Conservation (phyloP, 2,329 filamentous ascomycete genomes). For the Fusarium metavorans region DNA sequence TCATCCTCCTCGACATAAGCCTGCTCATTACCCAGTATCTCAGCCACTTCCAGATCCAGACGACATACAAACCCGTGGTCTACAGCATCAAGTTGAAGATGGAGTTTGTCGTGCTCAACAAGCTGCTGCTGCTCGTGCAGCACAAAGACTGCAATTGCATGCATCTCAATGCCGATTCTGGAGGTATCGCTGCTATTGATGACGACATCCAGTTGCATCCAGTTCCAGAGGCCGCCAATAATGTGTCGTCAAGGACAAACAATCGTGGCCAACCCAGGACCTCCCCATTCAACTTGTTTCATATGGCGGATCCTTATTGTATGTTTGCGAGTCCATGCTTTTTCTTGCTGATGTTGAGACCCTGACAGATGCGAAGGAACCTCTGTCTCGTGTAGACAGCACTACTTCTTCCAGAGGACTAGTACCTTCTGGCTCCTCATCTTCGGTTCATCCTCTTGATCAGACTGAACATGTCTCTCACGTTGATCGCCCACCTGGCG, state of each 20-base stretch:
- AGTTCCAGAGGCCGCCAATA: background rate
- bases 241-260: background rate
- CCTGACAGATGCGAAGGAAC: background rate
- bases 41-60: conserved; percentile 34
- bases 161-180: conserved; percentile 20
- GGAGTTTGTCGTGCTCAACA: conserved; percentile 36
- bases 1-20: conserved; percentile 33
- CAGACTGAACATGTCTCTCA: background rate
- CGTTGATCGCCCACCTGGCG: background rate
- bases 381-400: background rate
- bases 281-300: background rate
- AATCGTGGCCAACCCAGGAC: background rate
- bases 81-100: conserved; percentile 40
- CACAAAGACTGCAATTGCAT: conserved; percentile 35
- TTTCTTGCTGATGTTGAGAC: background rate
- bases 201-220: background rate
- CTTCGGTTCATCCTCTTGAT: background rate
- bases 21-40: conserved; percentile 33
- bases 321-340: background rate
- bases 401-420: background rate
- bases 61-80: conserved; percentile 36
- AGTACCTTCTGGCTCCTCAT: background rate
- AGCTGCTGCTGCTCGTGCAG: conserved; percentile 25
- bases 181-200: background rate
- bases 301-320: background rate